These are phyloP conservation scores for Metschnikowia orientalis DNA, from an alignment of 805 yeast species.

Conservation along the genomic window DNA sequence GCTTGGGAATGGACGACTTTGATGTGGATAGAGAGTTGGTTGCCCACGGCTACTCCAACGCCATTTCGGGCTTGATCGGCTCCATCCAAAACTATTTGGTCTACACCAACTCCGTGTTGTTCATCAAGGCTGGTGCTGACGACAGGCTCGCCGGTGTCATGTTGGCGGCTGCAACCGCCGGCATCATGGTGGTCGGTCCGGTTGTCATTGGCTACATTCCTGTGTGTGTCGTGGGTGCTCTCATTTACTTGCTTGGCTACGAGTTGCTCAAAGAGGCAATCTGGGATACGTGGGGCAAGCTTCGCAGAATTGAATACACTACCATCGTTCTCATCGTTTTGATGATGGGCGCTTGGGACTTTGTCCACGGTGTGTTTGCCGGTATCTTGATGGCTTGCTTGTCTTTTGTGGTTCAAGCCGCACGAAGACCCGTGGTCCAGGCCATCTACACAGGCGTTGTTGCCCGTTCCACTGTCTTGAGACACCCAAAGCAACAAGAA, in stretches of 20 bases:
- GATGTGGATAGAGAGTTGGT: conserved; percentile 91
- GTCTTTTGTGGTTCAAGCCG: conserved; percentile 92
- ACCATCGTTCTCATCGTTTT: conserved; percentile 85
- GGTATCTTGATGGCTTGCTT: conserved; percentile 91
- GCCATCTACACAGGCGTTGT: conserved; percentile 83
- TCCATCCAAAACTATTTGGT: conserved; percentile 93
- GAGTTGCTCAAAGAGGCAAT: conserved; percentile 85
- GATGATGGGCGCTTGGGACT: conserved; percentile 94
- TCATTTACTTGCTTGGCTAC: conserved; percentile 86
- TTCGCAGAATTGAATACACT: conserved; percentile 71
- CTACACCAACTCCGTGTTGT: conserved; percentile 87
- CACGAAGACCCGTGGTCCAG: conserved; percentile 73
- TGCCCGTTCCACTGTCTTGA: conserved; percentile 85
- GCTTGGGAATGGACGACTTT: conserved; percentile 76
- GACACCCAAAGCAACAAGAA: conserved; percentile 86
- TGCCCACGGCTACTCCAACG: conserved; percentile 92
- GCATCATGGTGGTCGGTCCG: conserved; percentile 85
- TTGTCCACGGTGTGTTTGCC: conserved; percentile 85
- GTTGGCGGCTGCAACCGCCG: conserved; percentile 75
- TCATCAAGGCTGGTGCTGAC: conserved; percentile 93
- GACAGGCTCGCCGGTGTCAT: conserved; percentile 84
- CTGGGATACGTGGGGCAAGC: conserved; percentile 75
- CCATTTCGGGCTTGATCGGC: conserved; percentile 76
- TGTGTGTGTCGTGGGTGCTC: conserved; percentile 90
- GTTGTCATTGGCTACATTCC: conserved; percentile 92